Conservation (phyloP, 2,329 filamentous ascomycete species). For the Corinectria fuckeliana region DNA sequence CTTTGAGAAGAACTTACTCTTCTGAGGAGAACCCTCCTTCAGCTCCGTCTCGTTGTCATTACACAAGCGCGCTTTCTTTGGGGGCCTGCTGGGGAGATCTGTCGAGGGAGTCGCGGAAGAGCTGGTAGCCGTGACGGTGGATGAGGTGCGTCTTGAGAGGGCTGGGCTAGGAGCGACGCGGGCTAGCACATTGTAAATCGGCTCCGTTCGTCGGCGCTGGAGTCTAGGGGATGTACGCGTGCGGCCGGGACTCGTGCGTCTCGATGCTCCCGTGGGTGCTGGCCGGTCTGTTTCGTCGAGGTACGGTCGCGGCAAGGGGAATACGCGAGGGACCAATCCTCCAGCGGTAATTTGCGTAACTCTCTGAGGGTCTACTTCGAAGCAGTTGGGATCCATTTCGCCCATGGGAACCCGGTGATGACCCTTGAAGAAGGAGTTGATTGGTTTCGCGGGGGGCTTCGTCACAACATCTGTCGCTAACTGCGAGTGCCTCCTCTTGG, state of each 20-base stretch:
- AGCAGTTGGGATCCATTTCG: conserved; percentile 69
- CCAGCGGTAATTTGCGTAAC: conserved; percentile 57
- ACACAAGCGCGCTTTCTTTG: conserved; percentile 64
- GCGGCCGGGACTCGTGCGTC: conserved; percentile 23
- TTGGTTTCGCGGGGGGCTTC: conserved; percentile 53
- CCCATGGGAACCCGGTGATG: conserved; percentile 61
- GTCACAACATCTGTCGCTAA: conserved; percentile 30
- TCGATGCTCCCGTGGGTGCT: conserved; percentile 16
- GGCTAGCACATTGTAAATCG: conserved; percentile 53
- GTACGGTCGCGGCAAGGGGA: conserved; percentile 65
- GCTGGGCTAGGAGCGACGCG: conserved; percentile 32
- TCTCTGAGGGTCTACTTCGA: conserved; percentile 57
- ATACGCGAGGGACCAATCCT: conserved; percentile 60
- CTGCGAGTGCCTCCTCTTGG: conserved; percentile 52
- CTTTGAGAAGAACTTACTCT: conserved; percentile 62
- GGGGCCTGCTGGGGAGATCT: conserved; percentile 48
- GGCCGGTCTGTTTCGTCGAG: conserved; percentile 47
- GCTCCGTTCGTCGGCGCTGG: conserved; percentile 60
- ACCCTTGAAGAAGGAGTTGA: conserved; percentile 61
- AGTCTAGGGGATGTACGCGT: conserved; percentile 47
- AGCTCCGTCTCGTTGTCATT: conserved; percentile 52
- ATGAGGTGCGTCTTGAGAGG: conserved; percentile 23
- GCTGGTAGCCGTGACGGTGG: conserved; percentile 17
- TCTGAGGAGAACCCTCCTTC: conserved; percentile 46
- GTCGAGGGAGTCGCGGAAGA: conserved; percentile 18